These are phyloP conservation scores for Sporisorium scitamineum DNA, from an alignment of 1,284 basidiomycete genomes.

Conservation along the genomic window DNA sequence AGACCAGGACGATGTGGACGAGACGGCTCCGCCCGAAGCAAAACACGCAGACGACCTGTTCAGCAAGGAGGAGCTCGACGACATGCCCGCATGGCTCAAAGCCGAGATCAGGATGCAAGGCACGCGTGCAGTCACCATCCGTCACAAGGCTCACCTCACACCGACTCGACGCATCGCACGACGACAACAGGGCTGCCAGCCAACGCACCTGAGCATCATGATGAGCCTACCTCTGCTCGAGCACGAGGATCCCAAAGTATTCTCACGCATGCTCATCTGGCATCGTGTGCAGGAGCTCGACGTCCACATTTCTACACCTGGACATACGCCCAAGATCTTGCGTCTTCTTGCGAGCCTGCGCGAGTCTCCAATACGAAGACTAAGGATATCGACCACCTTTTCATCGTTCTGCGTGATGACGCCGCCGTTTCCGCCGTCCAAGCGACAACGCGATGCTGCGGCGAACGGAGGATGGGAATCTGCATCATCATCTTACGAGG, in stretches of 20 bases:
- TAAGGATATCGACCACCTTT: conserved; percentile 61
- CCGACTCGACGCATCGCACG: conserved; percentile 33
- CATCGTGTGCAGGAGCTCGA: conserved; percentile 64
- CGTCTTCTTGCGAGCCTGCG: conserved; percentile 50
- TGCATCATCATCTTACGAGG: not conserved
- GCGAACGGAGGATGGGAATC: not conserved
- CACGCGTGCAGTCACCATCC: conserved; percentile 49
- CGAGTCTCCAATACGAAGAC: conserved; percentile 50
- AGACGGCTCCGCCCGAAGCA: conserved; percentile 16
- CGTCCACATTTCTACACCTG: conserved; percentile 54
- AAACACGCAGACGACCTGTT: conserved; percentile 38
- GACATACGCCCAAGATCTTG: conserved; percentile 52
- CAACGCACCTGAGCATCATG: conserved; percentile 58
- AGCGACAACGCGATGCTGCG: conserved; percentile 28
- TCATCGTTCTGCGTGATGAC: conserved; percentile 57
- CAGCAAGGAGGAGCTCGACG: conserved; percentile 49
- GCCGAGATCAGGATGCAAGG: conserved; percentile 53
- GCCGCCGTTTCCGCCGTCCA: conserved; percentile 45
- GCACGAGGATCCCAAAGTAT: conserved; percentile 60
- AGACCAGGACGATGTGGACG: not conserved
- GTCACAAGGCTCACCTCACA: conserved; percentile 60
- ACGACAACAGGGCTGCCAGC: conserved; percentile 53
- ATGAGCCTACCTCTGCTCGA: conserved; percentile 62
- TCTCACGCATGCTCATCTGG: conserved; percentile 60
- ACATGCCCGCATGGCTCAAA: conserved; percentile 66